Percentiles rank a stretch among this genome's conserved stretches.
Evolutionary conservation across 78 protist species (phyloP).

Genomic region (Capsaspora owczarzaki): DNA sequence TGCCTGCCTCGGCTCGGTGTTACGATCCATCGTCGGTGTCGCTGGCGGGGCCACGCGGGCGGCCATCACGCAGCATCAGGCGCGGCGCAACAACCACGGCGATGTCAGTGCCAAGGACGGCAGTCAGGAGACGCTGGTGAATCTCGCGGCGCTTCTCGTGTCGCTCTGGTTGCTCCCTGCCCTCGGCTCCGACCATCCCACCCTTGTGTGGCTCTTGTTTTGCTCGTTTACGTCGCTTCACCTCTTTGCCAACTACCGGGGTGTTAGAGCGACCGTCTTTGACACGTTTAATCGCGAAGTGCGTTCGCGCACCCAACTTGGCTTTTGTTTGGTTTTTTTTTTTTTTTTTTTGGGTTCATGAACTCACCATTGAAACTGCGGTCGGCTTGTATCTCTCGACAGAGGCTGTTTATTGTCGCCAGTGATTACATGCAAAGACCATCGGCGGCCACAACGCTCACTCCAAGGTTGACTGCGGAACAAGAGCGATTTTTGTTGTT

Average conservation of each 20-base stretch:
- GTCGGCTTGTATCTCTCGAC: too few species aligned
- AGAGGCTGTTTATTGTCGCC: too few species aligned
- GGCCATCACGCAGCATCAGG: constrained; percentile 26
- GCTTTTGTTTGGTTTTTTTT: too few species aligned
- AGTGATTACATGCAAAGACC: too few species aligned
- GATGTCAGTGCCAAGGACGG: constrained; percentile 14
- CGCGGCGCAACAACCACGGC: not conserved
- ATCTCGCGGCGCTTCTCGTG: constrained; percentile 3
- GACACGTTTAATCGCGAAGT: not conserved
- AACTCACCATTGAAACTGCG: too few species aligned
- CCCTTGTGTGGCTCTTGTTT: not conserved
- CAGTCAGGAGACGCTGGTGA: constrained; percentile 4
- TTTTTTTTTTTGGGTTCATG: too few species aligned
- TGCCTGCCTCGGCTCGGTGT: constrained; percentile 9
- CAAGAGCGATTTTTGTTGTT: too few species aligned
- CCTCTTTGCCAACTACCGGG: not conserved
- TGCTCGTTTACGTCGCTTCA: not conserved
- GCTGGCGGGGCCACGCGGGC: constrained; percentile 55
- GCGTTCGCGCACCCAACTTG: too few species aligned
- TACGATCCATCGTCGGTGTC: constrained; percentile 34
- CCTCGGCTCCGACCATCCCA: not conserved
- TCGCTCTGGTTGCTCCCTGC: not conserved
- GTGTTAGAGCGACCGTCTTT: not conserved
- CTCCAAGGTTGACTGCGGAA: too few species aligned
- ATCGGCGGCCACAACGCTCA: too few species aligned